Base-by-base conservation (phyloP, 2,329 filamentous ascomycete species). In the Ophidiomyces ophidiicola region DNA sequence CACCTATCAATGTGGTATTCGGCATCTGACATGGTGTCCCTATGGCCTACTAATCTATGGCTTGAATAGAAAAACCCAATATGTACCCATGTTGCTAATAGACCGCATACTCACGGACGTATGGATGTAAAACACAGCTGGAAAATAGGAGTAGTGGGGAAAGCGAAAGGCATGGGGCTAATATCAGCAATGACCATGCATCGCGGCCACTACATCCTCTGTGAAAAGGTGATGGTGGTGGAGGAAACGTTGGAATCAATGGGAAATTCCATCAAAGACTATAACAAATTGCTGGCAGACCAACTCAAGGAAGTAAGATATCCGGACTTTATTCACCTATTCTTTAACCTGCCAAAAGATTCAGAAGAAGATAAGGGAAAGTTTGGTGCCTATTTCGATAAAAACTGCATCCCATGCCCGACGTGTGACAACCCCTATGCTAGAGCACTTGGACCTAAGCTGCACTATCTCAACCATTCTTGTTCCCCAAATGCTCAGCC, bases 401-500 rank as follows among this genome's bases (percentile, higher is more conserved):
- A 19, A 21, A 31, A 29, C 3, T 34, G 36, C 19, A 39, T 47
- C 18, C 39, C 40, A 5, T 33, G 35, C 10, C 33, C 28, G 8
- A 8, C 18, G 7, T 8, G 23, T 20, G 12, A 11, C 3, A 11
- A 10, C 11, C 6, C 11, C 7, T 21, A 12, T 6, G 7, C 25
- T 11, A 15, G 41, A 20, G 36, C 28, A 0, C 20, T 37, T 25
- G 24, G 30, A 6, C 17, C 23, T 10, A 24, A n/a, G 5, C 14
- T 28, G 15, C 5, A 17, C 10, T 21, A 47, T 2, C 42, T 52
- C 12, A 55, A 56, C 15, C 53, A 56, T 41, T 44, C 48, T 3
- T 56, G 53, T 23, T 25, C 47, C 3, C 49, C 53, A 0, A 56
- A 54, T 32, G 42, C 45, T 6, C 40, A 46, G 12, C 45, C 44